Conservation (phyloP, 352 stramenopile species). For the Globisporangium mamillatum region DNA sequence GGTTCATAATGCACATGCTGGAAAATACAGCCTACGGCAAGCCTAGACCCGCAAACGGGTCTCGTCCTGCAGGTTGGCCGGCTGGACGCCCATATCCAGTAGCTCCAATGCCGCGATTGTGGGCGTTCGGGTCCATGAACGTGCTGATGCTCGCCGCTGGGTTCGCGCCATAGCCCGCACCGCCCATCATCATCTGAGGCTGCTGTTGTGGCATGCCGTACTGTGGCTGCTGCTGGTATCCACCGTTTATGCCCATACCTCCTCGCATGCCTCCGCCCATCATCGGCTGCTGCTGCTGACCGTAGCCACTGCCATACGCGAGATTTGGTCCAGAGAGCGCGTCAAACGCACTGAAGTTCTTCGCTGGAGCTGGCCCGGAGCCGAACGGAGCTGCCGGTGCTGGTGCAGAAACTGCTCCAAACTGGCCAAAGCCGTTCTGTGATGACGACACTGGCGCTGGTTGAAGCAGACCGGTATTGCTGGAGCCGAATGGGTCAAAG, state of each 20-base stretch:
- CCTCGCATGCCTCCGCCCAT: conserved; percentile 22
- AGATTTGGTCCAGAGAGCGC: conserved; percentile 33
- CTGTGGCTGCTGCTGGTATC: conserved; percentile 21
- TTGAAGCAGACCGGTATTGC: neutral
- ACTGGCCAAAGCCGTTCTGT: conserved; percentile 11
- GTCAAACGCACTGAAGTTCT: conserved; percentile 70
- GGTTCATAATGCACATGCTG: neutral
- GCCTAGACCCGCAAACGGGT: conserved; percentile 78
- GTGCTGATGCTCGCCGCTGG: conserved; percentile 41
- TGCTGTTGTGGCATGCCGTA: conserved; percentile 20
- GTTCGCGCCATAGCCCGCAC: conserved; percentile 16
- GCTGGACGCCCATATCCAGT: conserved; percentile 2
- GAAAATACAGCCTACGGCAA: conserved; percentile 40
- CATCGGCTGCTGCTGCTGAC: conserved; percentile 20
- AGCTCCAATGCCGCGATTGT: conserved; percentile 8
- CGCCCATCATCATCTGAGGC: conserved; percentile 30
- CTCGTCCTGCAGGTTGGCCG: conserved; percentile 26
- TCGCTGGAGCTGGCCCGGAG: conserved; percentile 20
- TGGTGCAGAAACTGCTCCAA: conserved; percentile 10
- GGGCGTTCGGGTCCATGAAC: conserved; percentile 34
- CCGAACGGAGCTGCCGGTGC: neutral
- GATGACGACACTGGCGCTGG: neutral
- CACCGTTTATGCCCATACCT: conserved; percentile 30
- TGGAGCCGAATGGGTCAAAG: conserved; percentile 12
- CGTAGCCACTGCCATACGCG: conserved; percentile 26